Conservation (phyloP, 1,284 basidiomycete species). For the Omphalotus olearius region DNA sequence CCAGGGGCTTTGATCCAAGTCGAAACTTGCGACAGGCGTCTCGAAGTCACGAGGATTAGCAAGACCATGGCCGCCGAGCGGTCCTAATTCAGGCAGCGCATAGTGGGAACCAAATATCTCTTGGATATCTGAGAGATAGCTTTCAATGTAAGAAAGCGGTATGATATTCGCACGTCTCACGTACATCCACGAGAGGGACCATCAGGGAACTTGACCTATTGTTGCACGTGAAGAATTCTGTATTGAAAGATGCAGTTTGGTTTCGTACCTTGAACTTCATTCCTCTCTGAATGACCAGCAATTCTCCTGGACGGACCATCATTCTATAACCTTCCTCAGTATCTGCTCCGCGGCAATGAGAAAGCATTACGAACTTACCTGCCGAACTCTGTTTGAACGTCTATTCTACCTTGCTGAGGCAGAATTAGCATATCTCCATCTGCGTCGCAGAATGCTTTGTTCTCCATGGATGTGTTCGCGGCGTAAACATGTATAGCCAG, state of each 20-base stretch:
- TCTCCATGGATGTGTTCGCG: constrained; percentile 60
- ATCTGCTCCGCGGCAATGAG: not conserved
- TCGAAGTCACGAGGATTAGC: constrained; percentile 66
- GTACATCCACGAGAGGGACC: constrained; percentile 49
- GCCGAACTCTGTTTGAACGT: constrained; percentile 70
- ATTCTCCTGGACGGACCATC: constrained; percentile 62
- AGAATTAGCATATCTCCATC: constrained; percentile 71
- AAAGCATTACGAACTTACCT: constrained; percentile 32
- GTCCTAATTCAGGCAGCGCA: constrained; percentile 62
- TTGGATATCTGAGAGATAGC: constrained; percentile 40
- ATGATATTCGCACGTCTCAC: constrained; percentile 14
- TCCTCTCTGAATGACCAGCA: constrained; percentile 61
- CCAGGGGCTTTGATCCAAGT: constrained; percentile 58
- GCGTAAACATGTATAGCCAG: constrained; percentile 62
- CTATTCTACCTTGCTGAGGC: constrained; percentile 60
- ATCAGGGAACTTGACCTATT: constrained; percentile 48
- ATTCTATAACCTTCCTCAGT: constrained; percentile 29
- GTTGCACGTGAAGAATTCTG: not conserved
- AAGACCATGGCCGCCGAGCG: constrained; percentile 60
- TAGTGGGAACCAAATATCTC: constrained; percentile 65
- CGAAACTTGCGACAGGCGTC: constrained; percentile 57
- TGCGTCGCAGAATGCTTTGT: constrained; percentile 60
- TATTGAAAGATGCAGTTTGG: not conserved
- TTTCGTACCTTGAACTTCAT: constrained; percentile 56
- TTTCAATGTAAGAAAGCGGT: not conserved